Base-by-base conservation (phyloP, 306 rosid species). In the Dalbergia oliveri region DNA sequence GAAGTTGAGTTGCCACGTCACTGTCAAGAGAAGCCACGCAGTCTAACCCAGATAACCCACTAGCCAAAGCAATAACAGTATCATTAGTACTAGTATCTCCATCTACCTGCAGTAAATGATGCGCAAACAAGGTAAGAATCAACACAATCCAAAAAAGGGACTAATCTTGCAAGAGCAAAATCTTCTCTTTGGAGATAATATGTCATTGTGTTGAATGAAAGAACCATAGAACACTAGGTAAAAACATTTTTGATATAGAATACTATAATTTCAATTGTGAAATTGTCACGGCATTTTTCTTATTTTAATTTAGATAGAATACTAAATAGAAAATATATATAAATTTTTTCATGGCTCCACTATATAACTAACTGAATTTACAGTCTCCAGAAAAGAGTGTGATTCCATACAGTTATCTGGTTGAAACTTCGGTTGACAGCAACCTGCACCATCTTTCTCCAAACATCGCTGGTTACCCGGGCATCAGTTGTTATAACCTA, bases 11-110 rank as follows among this genome's bases (percentile, higher is more conserved):
- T 43, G 93, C 97, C 82, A 88, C 95, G 11, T 80, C 66, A 76
- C 88, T 86, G 77, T 88, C 82, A 68, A 90, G 63, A 49, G 99
- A 87, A 75, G 94, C 82, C 75, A 94, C 86, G 58, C 84, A 79
- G 53, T 81, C 74, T 37, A 90, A 75, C 76, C 97, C 95, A 60
- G 94, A 88, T 82, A 93, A 80, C 18, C 99, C 97, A 88, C 99
- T 93, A 41, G 96, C 94, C 87, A 95, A 88, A 53, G 99, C 98
- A 75, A 94, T 88, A 37, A 95, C 97, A 19, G 98, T 91, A 78
- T 94, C 99, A 71, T 95, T 95, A 43, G 99, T 95, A 84, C 99
- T 93, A 14, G 97, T 91, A 83, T 95, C 99, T 79, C 99, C 99
- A 75, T 95, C 99, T 59, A 95, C 99, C 99, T 95, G 83, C 58